A percentile compares a stretch with the other conserved stretches of the same genome.
Evolutionary conservation across 306 rosid genomes (phyloP).

Genomic region (Lathyrus tuberosus): DNA sequence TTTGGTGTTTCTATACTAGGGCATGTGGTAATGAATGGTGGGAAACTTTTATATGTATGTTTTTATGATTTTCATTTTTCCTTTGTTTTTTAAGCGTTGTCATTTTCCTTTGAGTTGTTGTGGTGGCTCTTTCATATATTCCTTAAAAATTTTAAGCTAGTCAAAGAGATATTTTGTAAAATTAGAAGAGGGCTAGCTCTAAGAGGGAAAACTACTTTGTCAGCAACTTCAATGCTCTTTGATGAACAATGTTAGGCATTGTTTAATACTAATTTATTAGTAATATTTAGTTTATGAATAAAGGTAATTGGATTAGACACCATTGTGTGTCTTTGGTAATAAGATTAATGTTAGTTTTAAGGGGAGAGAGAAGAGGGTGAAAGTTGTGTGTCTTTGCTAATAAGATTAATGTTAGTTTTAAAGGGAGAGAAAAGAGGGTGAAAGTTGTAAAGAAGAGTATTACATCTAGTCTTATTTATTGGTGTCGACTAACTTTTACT

Average conservation of each 20-base stretch:
- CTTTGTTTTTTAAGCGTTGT: neutral
- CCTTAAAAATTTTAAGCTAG: neutral
- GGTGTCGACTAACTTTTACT: too few relatives aligned
- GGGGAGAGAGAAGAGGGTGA: too few relatives aligned
- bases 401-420: too few relatives aligned
- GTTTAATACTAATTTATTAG: too few relatives aligned
- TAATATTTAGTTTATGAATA: too few relatives aligned
- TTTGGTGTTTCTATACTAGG: neutral
- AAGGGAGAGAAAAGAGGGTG: too few relatives aligned
- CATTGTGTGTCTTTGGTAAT: too few relatives aligned
- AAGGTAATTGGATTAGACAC: too few relatives aligned
- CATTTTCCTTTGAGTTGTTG: slow-evolving; percentile 8
- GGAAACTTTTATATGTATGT: neutral
- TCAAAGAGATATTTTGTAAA: neutral
- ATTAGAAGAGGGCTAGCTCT: neutral
- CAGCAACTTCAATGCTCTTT: neutral
- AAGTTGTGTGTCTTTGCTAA: too few relatives aligned
- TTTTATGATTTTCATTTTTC: slow-evolving; percentile 15
- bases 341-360: too few relatives aligned
- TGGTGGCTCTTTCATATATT: slow-evolving; percentile 18
- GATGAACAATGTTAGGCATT: neutral
- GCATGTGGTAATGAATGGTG: neutral
- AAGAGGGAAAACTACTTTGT: neutral
- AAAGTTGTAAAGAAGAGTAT: too few relatives aligned
- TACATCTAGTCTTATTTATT: too few relatives aligned